A percentile compares a stretch with the other conserved stretches of the same genome.
Evolutionary conservation across 2,329 filamentous ascomycete genomes (phyloP).

Genomic region (Fusarium poae): DNA sequence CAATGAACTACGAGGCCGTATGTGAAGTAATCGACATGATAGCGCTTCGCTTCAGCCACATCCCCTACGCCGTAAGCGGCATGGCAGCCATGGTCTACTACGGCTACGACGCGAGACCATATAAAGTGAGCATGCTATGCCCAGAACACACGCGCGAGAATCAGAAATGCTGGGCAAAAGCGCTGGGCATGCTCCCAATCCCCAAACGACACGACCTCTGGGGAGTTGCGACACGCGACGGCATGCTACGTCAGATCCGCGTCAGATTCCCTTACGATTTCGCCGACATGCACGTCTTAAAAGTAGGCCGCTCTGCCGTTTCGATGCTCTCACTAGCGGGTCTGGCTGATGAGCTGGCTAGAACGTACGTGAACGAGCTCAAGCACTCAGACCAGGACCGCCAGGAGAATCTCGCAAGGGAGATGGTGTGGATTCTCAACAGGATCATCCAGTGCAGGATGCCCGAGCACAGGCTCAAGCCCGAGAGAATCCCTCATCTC

Average conservation of each 20-base stretch:
- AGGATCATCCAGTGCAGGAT: constrained; percentile 46
- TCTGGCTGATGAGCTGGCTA: constrained; percentile 54
- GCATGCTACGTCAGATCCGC: constrained; percentile 51
- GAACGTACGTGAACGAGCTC: constrained; percentile 50
- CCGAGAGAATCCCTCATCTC: constrained; percentile 42
- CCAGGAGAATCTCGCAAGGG: constrained; percentile 45
- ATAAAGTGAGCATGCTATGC: constrained; percentile 58
- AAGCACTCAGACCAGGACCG: constrained; percentile 20
- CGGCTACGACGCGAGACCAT: constrained; percentile 53
- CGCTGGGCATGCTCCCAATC: constrained; percentile 51
- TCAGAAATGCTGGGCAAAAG: constrained; percentile 58
- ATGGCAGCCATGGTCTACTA: constrained; percentile 60
- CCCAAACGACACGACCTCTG: constrained; percentile 52
- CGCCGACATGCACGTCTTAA: constrained; percentile 45
- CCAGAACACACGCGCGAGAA: constrained; percentile 53
- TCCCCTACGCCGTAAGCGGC: constrained; percentile 63
- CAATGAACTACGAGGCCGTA: constrained; percentile 52
- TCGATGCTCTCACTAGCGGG: constrained; percentile 53
- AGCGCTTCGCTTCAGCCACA: constrained; percentile 56
- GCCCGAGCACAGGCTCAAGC: constrained; percentile 39
- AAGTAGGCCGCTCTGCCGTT: constrained; percentile 34
- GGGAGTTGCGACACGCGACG: constrained; percentile 53
- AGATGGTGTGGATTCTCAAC: constrained; percentile 55
- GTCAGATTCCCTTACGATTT: constrained; percentile 56
- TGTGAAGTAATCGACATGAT: constrained; percentile 57